Base-by-base conservation (phyloP, 345 rosid genomes). In the Populus pruinosa region DNA sequence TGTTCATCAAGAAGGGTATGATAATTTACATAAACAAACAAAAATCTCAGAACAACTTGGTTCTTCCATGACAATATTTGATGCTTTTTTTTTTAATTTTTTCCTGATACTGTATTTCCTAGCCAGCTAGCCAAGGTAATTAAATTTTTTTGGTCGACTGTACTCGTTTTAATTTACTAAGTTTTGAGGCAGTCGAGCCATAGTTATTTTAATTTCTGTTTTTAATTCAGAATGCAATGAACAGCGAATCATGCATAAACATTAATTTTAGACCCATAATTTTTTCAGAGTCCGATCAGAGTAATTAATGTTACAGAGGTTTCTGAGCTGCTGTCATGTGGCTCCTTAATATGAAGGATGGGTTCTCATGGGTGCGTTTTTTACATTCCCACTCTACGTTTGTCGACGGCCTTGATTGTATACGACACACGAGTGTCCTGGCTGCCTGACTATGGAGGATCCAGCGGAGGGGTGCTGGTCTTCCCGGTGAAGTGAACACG, bases 351-450 rank as follows among this genome's bases (percentile, higher is more conserved):
- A 2, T 5, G 43, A 75, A 65, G 18, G 1, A 2, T 6, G 3
- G 13, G 31, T 20, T 66, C 72, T 49, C 72, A 25, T 38, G 55
- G 55, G 8, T 44, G 8, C 67, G 53, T 18, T 67, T 50, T 76
- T 62, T 66, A 55, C 44, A 76, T 10, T 68, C 68, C 55, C 39
- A 76, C 73, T 53, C 56, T 33, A 76, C 66, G 41, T 5, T 5
- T 23, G 7, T 44, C 67, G 36, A 41, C 2, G 64, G 18, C 49
- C 8, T 66, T 29, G 12, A 44, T 64, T 47, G 5, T 10, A 2
- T 7, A 8, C 23, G 35, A 4, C 35, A 3, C 4, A 3, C 5
- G 10, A 49, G 12, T 25, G 9, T 53, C 2, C 12, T 2, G 16
- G 16, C 33, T 17, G 12, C 35, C 72, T 25, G 23, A 23, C 2